phyloP scores from a whole-genome alignment of 495 filamentous ascomycete genomes.

The Rhizodiscina lignyota region DNA sequence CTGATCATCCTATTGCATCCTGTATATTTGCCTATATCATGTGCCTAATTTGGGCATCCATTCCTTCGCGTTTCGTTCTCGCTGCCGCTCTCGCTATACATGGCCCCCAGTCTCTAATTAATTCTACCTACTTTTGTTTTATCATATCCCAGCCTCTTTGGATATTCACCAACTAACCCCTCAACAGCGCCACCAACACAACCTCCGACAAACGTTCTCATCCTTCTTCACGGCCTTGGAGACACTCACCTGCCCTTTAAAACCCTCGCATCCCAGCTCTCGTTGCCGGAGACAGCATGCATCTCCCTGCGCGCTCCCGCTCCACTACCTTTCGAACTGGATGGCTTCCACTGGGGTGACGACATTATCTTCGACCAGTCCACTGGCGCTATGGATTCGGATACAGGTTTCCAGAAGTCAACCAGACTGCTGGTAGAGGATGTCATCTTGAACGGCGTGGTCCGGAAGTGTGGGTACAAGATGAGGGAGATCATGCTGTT shows the following conservation, averaged over 20 bases:
- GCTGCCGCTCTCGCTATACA: neutral
- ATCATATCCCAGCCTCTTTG: too few relatives aligned
- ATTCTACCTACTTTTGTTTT: neutral
- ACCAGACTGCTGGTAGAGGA: constrained; percentile 31
- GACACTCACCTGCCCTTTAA: constrained; percentile 57
- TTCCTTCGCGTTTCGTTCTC: too few relatives aligned
- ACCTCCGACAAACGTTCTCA: constrained; percentile 51
- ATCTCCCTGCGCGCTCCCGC: constrained; percentile 59
- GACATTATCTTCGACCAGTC: constrained; percentile 52
- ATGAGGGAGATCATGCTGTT: constrained; percentile 55
- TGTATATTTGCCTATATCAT: too few relatives aligned
- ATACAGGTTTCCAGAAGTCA: constrained; percentile 54
- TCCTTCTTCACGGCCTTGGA: constrained; percentile 84
- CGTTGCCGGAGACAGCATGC: constrained; percentile 62
- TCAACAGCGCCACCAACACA: constrained; percentile 17
- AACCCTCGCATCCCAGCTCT: constrained; percentile 51
- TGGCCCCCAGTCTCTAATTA: constrained; percentile 12
- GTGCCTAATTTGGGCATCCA: too few relatives aligned
- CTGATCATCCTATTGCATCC: too few relatives aligned
- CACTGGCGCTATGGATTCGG: constrained; percentile 53
- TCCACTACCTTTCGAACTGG: constrained; percentile 56
- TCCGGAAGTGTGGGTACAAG: constrained; percentile 55
- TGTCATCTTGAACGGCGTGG: constrained; percentile 43
- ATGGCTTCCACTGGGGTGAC: constrained; percentile 87
- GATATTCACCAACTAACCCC: too few relatives aligned